Base-by-base conservation (phyloP, 352 stramenopile genomes). In the Pythium aristosporum region DNA sequence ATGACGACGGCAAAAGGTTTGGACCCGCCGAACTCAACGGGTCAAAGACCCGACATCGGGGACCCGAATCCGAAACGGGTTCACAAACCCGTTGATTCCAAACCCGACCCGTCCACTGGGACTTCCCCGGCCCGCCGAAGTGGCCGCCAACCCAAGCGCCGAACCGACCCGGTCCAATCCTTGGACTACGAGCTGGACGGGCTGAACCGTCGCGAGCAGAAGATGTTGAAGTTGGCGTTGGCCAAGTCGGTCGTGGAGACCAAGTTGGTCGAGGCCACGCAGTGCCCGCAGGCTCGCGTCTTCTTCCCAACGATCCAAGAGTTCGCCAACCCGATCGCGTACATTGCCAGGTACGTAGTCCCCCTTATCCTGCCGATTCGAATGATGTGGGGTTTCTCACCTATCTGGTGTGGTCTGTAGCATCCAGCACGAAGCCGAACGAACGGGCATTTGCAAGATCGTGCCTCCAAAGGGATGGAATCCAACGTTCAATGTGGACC, bases 371-470 rank as follows among this genome's bases (percentile, higher is more conserved):
- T 23, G 18, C 25, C 32, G 66, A 54, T 42, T 63, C 34, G 16
- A 66, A 32, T 20, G n/a, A 48, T 37, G 47, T 7, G 20, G 30
- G 25, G 1, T 30, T 13, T 30, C 41, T 73, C 37, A 70, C 18
- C 23, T 42, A 1, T 57, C 15, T 53, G 4, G 9, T 20, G 13
- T 28, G 23, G 3, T 47, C 13, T 61, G 42, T 65, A 89, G 81
- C 48, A 89, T 92, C 63, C 80, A 88, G 63, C 67, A 71, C 18
- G 71, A 85, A 39, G 85, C 79, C 0, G 61, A 79, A 28, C 72
- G 67, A 18, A 88, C 79, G 65, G 97, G 97, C n/a, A 98, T 99
- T 55, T 98, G 88, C 73, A 99, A 99, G 76, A 99, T 99, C 67
- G 92, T 99, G 1, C 97, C 97, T 42, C 97, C 97, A 0, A 65